Conservation (phyloP, 345 rosid genomes). For the Turritis glabra region DNA sequence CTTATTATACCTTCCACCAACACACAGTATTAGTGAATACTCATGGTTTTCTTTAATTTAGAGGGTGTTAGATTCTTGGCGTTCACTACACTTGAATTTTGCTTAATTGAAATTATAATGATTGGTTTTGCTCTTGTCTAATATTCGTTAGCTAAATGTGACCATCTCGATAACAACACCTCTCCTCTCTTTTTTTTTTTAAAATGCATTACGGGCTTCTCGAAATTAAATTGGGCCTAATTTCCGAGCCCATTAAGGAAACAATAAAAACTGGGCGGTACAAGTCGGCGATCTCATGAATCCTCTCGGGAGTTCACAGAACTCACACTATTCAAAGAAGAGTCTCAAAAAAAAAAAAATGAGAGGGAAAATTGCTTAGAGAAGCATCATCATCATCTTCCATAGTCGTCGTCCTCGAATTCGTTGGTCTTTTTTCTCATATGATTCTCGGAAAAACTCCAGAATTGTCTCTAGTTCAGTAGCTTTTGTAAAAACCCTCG, state of each 20-base stretch:
- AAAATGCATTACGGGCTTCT: neutral
- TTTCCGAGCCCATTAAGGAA: neutral
- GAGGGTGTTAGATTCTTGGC: conserved; percentile 32
- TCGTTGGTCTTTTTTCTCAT: neutral
- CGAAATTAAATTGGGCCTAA: neutral
- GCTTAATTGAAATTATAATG: conserved; percentile 19
- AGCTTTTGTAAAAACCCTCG: conserved; percentile 18
- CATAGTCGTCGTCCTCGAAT: neutral
- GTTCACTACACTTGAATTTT: conserved; percentile 40
- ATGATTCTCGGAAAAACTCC: neutral
- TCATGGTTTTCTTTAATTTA: neutral
- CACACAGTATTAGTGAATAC: neutral
- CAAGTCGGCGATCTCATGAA: conserved; percentile 27
- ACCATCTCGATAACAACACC: conserved; percentile 28
- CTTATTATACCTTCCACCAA: neutral
- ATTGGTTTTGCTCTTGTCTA: conserved; percentile 20
- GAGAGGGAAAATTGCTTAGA: conserved; percentile 31
- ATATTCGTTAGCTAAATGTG: conserved; percentile 17
- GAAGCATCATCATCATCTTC: conserved; percentile 19
- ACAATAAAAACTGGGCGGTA: neutral
- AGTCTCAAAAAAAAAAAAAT: neutral
- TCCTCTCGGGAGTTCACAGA: conserved; percentile 6
- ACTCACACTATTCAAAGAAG: conserved; percentile 13
- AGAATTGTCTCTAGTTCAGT: neutral
- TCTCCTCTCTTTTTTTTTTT: conserved; percentile 9